Evolutionary conservation across 148 eudicot genomes (phyloP).

Genomic region (Cornus controversa): DNA sequence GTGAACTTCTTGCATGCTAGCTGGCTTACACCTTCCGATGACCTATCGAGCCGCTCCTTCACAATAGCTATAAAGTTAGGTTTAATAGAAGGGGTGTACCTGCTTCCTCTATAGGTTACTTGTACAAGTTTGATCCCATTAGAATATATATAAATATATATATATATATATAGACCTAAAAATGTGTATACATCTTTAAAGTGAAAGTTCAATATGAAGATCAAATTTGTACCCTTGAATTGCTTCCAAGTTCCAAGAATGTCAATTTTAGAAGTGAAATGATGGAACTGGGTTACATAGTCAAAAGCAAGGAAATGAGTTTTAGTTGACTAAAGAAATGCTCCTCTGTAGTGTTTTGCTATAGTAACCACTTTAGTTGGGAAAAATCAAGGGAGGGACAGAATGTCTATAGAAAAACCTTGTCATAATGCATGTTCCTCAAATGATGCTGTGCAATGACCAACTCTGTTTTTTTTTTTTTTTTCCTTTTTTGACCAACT

Average conservation of each 20-base stretch:
- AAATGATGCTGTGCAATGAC: not conserved
- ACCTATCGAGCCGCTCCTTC: constrained; percentile 4
- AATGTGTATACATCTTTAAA: too few relatives aligned
- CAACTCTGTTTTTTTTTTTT: too few relatives aligned
- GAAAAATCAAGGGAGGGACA: not conserved
- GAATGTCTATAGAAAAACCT: too few relatives aligned
- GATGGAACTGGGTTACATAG: not conserved
- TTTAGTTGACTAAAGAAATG: not conserved
- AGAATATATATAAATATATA: not conserved
- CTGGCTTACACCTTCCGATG: not conserved
- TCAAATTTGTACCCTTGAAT: not conserved
- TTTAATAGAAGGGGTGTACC: not conserved
- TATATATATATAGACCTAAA: not conserved
- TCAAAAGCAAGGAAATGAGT: not conserved
- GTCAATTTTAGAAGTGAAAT: not conserved
- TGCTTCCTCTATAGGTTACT: not conserved
- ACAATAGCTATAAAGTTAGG: not conserved
- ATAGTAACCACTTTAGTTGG: not conserved
- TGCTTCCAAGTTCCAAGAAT: not conserved
- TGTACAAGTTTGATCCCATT: too few relatives aligned
- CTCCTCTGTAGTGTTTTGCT: not conserved
- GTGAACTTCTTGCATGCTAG: constrained; percentile 12
- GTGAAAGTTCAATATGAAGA: not conserved
- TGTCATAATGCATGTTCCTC: too few relatives aligned
- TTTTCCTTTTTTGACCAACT: too few relatives aligned